A percentile compares a stretch with the other conserved stretches of the same genome.
phyloP scores from a whole-genome alignment of 2,329 filamentous ascomycete species.

The Zymoseptoria ardabiliae region DNA sequence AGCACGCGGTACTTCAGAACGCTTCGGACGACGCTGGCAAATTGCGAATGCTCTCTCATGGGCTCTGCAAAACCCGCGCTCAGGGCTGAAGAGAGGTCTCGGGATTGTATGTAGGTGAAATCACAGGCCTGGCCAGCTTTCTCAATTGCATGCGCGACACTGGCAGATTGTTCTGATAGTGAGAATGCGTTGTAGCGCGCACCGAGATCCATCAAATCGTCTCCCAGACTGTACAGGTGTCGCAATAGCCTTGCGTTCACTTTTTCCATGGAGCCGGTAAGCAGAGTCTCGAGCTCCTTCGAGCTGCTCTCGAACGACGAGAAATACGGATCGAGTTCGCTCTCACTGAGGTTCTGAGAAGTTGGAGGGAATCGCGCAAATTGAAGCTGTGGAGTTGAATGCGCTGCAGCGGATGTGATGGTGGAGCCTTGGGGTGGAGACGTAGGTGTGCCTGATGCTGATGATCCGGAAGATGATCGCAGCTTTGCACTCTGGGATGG shows the following conservation, averaged over 20 bases:
- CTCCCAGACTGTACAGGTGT: constrained; percentile 73
- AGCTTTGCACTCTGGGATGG: constrained; percentile 82
- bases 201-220: constrained; percentile 86
- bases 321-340: constrained; percentile 93
- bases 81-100: constrained; percentile 80
- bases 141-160: constrained; percentile 87
- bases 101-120: constrained; percentile 89
- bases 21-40: constrained; percentile 83
- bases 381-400: constrained; percentile 54
- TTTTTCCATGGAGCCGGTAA: constrained; percentile 93
- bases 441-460: constrained; percentile 46
- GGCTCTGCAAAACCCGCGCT: constrained; percentile 93
- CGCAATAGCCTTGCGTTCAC: constrained; percentile 84
- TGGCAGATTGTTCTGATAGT: constrained; percentile 81
- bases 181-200: constrained; percentile 97
- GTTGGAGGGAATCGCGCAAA: constrained; percentile 78
- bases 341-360: constrained; percentile 67
- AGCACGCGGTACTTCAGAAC: constrained; percentile 85
- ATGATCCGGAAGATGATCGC: constrained; percentile 47
- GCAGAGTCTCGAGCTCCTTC: constrained; percentile 78
- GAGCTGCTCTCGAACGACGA: constrained; percentile 86
- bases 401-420: constrained; percentile 47
- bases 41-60: constrained; percentile 96
- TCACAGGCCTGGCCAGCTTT: constrained; percentile 91
- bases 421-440: constrained; percentile 47